A percentile compares a stretch with the other conserved stretches of the same genome.
Conservation (phyloP, 2,329 filamentous ascomycete species). For the Penicillium sp. region DNA sequence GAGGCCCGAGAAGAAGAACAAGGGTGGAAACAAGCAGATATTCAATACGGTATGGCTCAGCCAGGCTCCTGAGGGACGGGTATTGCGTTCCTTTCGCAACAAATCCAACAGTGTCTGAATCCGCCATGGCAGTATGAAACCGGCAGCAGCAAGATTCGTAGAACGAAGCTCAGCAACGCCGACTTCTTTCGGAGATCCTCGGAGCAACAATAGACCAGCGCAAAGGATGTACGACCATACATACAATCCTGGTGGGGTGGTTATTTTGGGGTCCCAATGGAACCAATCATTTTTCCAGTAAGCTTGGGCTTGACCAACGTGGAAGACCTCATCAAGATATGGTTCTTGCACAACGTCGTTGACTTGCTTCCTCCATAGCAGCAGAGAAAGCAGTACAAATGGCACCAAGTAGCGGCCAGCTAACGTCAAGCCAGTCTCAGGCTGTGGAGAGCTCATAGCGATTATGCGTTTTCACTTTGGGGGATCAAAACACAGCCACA, state of each 20-base stretch:
- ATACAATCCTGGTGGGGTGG: constrained; percentile 85
- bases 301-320: constrained; percentile 84
- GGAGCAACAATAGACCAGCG: constrained; percentile 21
- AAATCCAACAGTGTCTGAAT: constrained; percentile 54
- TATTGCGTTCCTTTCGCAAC: constrained; percentile 33
- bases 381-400: constrained; percentile 32
- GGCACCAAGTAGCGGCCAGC: constrained; percentile 35
- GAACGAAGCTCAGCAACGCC: constrained; percentile 32
- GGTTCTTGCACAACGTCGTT: constrained; percentile 51
- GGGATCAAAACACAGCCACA: background rate
- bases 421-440: constrained; percentile 30
- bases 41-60: constrained; percentile 60
- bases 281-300: constrained; percentile 73
- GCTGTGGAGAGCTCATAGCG: constrained; percentile 28
- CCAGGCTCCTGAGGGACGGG: constrained; percentile 28
- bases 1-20: constrained; percentile 94
- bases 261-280: constrained; percentile 95
- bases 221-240: constrained; percentile 48
- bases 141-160: constrained; percentile 35
- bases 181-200: constrained; percentile 29
- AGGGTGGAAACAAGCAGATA: constrained; percentile 75
- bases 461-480: background rate
- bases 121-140: constrained; percentile 41
- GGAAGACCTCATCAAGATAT: constrained; percentile 55
- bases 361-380: constrained; percentile 43